Conservation (phyloP, 352 stramenopile genomes). For the Stramenopiles sp. region DNA sequence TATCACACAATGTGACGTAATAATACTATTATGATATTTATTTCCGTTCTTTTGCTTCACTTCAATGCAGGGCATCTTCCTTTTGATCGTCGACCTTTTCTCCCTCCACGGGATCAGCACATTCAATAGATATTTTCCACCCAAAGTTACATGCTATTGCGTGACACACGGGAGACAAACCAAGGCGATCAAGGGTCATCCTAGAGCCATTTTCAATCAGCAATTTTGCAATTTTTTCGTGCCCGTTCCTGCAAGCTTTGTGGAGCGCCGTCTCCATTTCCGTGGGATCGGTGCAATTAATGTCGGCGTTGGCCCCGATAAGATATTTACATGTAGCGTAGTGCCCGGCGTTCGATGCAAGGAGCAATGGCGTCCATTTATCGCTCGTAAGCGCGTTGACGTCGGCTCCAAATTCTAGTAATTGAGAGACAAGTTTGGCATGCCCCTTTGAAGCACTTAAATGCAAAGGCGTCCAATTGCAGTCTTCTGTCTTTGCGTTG, state of each 20-base stretch:
- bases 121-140: conserved; percentile 11
- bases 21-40: conserved; percentile 8
- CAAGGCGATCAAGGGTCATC: conserved; percentile 8
- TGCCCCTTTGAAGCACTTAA: no score
- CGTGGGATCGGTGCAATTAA: neutral
- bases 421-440: no score
- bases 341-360: no score
- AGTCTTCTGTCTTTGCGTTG: no score
- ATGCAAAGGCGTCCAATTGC: no score
- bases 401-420: no score
- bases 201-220: conserved; percentile 10
- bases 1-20: conserved; percentile 9
- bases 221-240: conserved; percentile 11
- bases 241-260: conserved; percentile 7
- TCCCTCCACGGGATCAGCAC: conserved; percentile 6
- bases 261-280: conserved; percentile 7
- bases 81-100: conserved; percentile 10
- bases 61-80: conserved; percentile 8
- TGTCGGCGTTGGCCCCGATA: no score
- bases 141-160: conserved; percentile 10
- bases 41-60: conserved; percentile 10
- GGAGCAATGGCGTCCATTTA: no score
- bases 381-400: no score
- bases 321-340: no score
- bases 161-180: conserved; percentile 4